phyloP scores from a whole-genome alignment of 75 land plant species.

The Cryptomeria japonica region DNA sequence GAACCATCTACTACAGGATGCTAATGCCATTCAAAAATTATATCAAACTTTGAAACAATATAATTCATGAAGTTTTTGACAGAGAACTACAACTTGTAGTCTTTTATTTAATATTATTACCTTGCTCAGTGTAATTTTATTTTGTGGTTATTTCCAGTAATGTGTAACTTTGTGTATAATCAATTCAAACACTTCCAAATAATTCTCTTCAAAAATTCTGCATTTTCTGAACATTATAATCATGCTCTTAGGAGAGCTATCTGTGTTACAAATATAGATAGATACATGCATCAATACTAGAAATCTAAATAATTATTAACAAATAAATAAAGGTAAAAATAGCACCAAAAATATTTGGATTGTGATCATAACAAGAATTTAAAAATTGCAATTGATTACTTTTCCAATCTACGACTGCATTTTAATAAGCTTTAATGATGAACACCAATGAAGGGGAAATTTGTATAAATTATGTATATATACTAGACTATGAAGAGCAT shows the following conservation, averaged over 20 bases:
- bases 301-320: neutral
- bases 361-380: neutral
- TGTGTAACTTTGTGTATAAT: neutral
- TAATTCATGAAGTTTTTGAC: neutral
- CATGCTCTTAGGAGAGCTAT: neutral
- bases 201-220: neutral
- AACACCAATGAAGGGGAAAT: neutral
- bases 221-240: neutral
- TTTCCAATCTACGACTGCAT: neutral
- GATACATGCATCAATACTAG: neutral
- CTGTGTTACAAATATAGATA: neutral
- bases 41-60: neutral
- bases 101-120: neutral
- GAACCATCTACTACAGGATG: neutral
- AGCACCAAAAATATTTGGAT: neutral
- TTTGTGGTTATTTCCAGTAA: neutral
- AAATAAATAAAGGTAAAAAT: neutral
- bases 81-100: neutral
- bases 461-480: neutral
- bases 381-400: neutral
- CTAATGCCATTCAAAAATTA: neutral
- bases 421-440: neutral
- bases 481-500: neutral
- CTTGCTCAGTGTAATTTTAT: neutral
- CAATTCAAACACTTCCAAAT: neutral